phyloP scores from a whole-genome alignment of 2,329 filamentous ascomycete genomes.

The Herpotrichia juniperi region DNA sequence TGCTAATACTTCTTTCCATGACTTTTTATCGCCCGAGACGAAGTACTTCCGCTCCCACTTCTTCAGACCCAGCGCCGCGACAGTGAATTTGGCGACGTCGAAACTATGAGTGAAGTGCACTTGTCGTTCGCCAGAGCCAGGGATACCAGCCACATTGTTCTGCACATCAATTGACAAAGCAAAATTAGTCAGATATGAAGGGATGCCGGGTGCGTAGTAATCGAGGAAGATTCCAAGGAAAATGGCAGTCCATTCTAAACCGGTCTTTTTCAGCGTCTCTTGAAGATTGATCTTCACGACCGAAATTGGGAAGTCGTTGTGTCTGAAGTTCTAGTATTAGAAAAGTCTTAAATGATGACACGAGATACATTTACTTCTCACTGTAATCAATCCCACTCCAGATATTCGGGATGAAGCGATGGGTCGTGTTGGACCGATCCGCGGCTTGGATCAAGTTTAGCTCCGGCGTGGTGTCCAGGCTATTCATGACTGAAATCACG shows the following conservation, averaged over 20 bases:
- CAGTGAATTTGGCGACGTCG: conserved; percentile 57
- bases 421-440: conserved; percentile 44
- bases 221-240: conserved; percentile 34
- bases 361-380: conserved; percentile 10
- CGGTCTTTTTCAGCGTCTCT: conserved; percentile 15
- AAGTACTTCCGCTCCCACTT: conserved; percentile 50
- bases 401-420: conserved; percentile 51
- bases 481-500: conserved; percentile 47
- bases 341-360: not conserved
- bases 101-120: conserved; percentile 56
- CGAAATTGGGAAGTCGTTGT: conserved; percentile 7
- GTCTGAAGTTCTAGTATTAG: too few relatives aligned
- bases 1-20: conserved; percentile 18
- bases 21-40: conserved; percentile 18
- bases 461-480: conserved; percentile 38
- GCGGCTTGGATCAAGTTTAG: conserved; percentile 54
- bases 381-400: conserved; percentile 37
- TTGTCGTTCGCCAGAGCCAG: conserved; percentile 54
- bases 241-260: conserved; percentile 29
- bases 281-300: conserved; percentile 2
- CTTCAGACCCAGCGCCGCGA: conserved; percentile 44
- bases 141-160: conserved; percentile 50
- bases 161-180: conserved; percentile 16
- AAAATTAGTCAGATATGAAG: conserved; percentile 8
- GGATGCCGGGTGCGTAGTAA: conserved; percentile 24